phyloP scores from a whole-genome alignment of 805 yeast species.

The Cyberlindnera mrakii region DNA sequence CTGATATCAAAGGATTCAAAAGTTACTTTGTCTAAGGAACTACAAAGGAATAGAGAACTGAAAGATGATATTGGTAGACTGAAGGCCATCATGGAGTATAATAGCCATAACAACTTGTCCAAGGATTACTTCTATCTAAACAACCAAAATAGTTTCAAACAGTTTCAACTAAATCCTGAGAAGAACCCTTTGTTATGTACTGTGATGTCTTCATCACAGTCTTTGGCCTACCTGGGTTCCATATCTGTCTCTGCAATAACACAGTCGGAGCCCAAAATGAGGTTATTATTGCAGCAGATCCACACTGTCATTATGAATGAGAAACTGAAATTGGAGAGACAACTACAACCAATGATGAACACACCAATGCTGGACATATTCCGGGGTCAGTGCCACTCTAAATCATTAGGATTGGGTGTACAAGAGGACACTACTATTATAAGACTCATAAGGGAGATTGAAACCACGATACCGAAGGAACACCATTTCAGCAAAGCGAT shows the following conservation, averaged over 20 bases:
- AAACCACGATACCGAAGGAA: slow-evolving; percentile 4
- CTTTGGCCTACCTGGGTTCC: slow-evolving; percentile 12
- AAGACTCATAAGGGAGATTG: slow-evolving; percentile 6
- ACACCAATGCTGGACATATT: background rate
- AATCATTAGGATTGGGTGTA: background rate
- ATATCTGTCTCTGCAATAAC: slow-evolving; percentile 14
- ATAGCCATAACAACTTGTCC: slow-evolving; percentile 7
- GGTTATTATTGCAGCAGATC: slow-evolving; percentile 8
- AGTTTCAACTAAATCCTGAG: slow-evolving; percentile 13
- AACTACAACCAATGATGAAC: background rate
- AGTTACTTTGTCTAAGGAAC: slow-evolving; percentile 9
- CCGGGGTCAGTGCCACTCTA: background rate
- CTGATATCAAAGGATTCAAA: slow-evolving; percentile 14
- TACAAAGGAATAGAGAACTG: slow-evolving; percentile 11
- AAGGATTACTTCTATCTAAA: slow-evolving; percentile 11
- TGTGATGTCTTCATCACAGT: slow-evolving; percentile 8
- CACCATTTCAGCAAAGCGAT: background rate
- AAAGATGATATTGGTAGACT: slow-evolving; percentile 10
- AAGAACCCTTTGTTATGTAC: slow-evolving; percentile 14
- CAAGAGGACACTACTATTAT: slow-evolving; percentile 3
- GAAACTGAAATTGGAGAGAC: slow-evolving; percentile 1
- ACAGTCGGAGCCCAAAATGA: slow-evolving; percentile 12
- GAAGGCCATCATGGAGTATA: slow-evolving; percentile 8
- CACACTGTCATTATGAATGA: slow-evolving; percentile 10
- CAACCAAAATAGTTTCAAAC: slow-evolving; percentile 4